Percentiles rank a stretch among this genome's conserved stretches.
phyloP scores from a whole-genome alignment of 2,329 filamentous ascomycete genomes.

The Xylariaceae sp. region DNA sequence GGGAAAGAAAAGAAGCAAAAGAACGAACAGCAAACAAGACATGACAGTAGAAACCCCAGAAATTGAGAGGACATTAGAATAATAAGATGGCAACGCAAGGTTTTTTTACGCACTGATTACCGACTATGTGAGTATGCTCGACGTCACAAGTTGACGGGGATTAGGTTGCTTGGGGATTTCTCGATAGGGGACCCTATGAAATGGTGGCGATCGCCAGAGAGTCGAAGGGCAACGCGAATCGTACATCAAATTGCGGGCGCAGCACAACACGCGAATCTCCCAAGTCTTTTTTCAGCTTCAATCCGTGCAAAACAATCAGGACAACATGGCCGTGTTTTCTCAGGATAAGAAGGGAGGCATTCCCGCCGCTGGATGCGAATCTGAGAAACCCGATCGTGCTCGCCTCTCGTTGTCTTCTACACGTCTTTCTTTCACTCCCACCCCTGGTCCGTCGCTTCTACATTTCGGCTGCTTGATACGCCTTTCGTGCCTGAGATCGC shows the following conservation, averaged over 20 bases:
- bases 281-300: conserved; percentile 5
- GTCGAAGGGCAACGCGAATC: too few relatives aligned
- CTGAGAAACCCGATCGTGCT: background rate
- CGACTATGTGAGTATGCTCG: background rate
- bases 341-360: background rate
- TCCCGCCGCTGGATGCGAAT: background rate
- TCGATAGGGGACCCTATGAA: conserved; percentile 23
- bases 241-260: conserved; percentile 1
- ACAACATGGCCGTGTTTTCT: conserved; percentile 8
- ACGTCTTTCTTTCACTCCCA: background rate
- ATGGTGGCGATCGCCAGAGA: background rate
- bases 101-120: background rate
- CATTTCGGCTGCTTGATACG: background rate
- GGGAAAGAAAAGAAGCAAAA: background rate
- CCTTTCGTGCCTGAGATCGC: background rate
- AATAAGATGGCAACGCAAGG: background rate
- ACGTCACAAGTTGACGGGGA: conserved; percentile 16
- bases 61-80: too few relatives aligned
- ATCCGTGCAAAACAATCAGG: background rate
- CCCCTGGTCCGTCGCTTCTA: background rate
- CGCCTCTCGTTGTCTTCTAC: background rate
- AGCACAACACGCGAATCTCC: conserved; percentile 1
- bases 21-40: background rate
- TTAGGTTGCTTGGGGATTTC: background rate
- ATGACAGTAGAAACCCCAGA: too few relatives aligned